These are phyloP conservation scores for Neurospora africana DNA, from an alignment of 495 filamentous ascomycete species.

Conservation along the genomic window DNA sequence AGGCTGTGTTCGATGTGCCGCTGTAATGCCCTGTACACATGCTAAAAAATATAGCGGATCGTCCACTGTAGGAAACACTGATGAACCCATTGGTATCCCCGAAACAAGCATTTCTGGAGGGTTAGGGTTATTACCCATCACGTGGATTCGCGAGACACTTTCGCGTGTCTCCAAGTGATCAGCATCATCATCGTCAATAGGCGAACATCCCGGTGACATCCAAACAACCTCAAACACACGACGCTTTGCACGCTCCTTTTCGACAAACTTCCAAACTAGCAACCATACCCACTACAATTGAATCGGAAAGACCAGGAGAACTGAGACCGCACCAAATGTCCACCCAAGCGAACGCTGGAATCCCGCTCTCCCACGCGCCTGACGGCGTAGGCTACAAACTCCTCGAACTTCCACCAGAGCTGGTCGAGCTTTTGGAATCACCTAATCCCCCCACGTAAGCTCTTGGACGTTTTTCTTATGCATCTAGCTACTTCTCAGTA, in stretches of 20 bases:
- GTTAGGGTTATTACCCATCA: too few species aligned
- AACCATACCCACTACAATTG: fast-evolving
- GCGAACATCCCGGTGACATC: neutral
- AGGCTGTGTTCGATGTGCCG: too few species aligned
- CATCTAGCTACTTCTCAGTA: neutral
- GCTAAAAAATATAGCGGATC: too few species aligned
- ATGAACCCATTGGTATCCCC: too few species aligned
- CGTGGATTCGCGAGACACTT: neutral
- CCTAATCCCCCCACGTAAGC: constrained; percentile 50
- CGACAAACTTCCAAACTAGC: neutral
- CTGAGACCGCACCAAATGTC: constrained; percentile 35
- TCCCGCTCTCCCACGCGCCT: constrained; percentile 53
- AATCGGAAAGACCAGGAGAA: neutral
- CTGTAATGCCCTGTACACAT: too few species aligned
- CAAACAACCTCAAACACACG: neutral
- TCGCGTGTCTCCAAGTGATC: neutral
- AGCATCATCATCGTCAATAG: neutral
- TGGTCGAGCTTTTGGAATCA: constrained; percentile 56
- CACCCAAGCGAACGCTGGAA: constrained; percentile 46
- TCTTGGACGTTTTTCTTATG: neutral
- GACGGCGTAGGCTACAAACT: constrained; percentile 54
- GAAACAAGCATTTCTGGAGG: too few species aligned
- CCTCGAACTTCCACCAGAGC: constrained; percentile 69
- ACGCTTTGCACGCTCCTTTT: neutral
- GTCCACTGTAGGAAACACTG: too few species aligned